Base-by-base conservation (phyloP, 768 basidiomycete species). In the Gyrodon lividus region DNA sequence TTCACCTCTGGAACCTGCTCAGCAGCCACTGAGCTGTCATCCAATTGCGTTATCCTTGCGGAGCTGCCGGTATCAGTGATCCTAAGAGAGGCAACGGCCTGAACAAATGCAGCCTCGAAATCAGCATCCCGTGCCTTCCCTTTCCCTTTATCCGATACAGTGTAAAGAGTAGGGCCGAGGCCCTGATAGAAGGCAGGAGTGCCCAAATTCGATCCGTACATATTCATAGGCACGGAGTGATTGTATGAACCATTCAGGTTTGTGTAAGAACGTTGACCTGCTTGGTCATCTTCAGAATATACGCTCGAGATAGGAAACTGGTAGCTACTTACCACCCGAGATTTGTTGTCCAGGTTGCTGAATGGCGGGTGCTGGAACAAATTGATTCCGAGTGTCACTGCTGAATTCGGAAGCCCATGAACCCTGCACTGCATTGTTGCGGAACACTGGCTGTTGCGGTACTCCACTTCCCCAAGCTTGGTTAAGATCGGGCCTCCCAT, bases 61-160 rank as follows among this genome's bases (percentile, higher is more conserved):
- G 79, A 77, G 43, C 67, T 73, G 26, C 74, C 72, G 22, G 68
- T 54, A 55, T 78, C 74, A 23, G 62, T 56, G 12, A 71, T 61
- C 13, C 69, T 67, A n/a, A 84, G 60, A 17, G 82, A 81, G n/a
- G 79, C 81, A 5, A 74, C 73, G 2, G 78, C 73, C 59, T 87
- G 79, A 10, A 83, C 85, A 69, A 92, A 92, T 9, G 89, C 90
- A n/a, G 86, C 86, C 58, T 92, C 90, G 51, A 92, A 90, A 66
- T 90, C 90, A 4, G 79, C 81, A 46, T 91, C 87, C 50, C 80
- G 77, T 16, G 75, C 81, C 64, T 92, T 94, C 2, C 87, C 90
- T 65, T 96, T 98, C 13, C 84, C 88, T 59, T 84, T 82, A 44
- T 71, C 64, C 20, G 55, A 55, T 46, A 60, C 39, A 53, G 59